phyloP scores from a whole-genome alignment of 768 basidiomycete genomes.

The Pleurotus sapidus region DNA sequence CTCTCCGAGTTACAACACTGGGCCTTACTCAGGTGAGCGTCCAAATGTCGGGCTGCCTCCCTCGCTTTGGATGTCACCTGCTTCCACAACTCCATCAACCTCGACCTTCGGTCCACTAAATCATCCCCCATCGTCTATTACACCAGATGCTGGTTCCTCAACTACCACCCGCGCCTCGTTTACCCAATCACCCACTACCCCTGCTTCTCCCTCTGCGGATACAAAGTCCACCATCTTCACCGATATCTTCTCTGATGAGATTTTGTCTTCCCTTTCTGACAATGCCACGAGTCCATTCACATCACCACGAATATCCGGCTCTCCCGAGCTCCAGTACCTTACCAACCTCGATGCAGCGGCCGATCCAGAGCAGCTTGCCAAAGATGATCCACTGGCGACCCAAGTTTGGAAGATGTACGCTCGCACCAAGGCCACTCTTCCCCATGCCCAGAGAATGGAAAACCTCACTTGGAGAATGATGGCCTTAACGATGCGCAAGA shows the following conservation, averaged over 20 bases:
- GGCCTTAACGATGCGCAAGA: slow-evolving; percentile 91
- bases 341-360: slow-evolving; percentile 38
- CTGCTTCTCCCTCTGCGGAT: slow-evolving; percentile 44
- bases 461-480: slow-evolving; percentile 99
- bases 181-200: slow-evolving; percentile 39
- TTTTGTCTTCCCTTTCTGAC: slow-evolving; percentile 46
- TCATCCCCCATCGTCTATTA: slow-evolving; percentile 30
- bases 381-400: slow-evolving; percentile 88
- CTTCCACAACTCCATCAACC: slow-evolving; percentile 37
- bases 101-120: slow-evolving; percentile 37
- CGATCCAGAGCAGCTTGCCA: slow-evolving; percentile 67
- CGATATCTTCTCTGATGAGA: slow-evolving; percentile 69
- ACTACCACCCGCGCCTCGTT: slow-evolving; percentile 26
- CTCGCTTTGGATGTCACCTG: slow-evolving; percentile 83
- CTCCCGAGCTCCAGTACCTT: slow-evolving; percentile 53
- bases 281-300: slow-evolving; percentile 53
- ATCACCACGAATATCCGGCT: slow-evolving; percentile 65
- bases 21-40: slow-evolving; percentile 42
- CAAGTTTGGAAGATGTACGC: slow-evolving; percentile 98
- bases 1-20: slow-evolving; percentile 4
- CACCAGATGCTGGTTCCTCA: slow-evolving; percentile 26
- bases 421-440: slow-evolving; percentile 82
- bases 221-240: slow-evolving; percentile 64
- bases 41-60: slow-evolving; percentile 60
- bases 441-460: slow-evolving; percentile 95